phyloP scores from a whole-genome alignment of 1,284 basidiomycete genomes.

The Tilletia walkeri region DNA sequence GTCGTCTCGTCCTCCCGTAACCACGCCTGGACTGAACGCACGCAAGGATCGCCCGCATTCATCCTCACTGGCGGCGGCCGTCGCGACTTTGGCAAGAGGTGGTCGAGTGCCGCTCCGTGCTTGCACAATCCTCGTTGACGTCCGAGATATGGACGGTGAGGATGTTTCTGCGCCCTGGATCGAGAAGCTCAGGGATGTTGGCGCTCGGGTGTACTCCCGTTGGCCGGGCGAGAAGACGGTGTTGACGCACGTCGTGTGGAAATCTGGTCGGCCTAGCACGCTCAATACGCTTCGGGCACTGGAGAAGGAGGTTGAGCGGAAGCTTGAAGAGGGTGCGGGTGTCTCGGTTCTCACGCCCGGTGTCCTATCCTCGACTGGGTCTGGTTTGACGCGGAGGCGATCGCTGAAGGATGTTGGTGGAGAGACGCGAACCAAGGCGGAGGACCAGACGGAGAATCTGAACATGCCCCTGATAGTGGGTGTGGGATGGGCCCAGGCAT shows the following conservation, averaged over 20 bases:
- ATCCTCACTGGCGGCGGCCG: conserved; percentile 6
- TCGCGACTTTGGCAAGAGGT: neutral
- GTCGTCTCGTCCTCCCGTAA: neutral
- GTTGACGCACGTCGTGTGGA: conserved; percentile 48
- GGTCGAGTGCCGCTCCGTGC: conserved; percentile 33
- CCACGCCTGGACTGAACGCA: neutral
- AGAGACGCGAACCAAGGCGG: neutral
- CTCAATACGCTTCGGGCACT: conserved; percentile 34
- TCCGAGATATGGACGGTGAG: conserved; percentile 44
- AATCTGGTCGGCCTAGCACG: conserved; percentile 42
- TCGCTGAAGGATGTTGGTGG: neutral
- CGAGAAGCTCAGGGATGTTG: conserved; percentile 38
- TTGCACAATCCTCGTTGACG: conserved; percentile 43
- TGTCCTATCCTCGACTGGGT: neutral
- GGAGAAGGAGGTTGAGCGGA: conserved; percentile 27
- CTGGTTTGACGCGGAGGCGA: neutral
- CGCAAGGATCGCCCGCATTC: conserved; percentile 3
- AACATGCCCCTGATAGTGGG: conserved; percentile 41
- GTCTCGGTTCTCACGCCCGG: neutral
- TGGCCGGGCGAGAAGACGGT: conserved; percentile 18
- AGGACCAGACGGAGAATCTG: neutral
- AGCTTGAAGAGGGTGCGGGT: conserved; percentile 10
- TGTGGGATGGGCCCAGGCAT: conserved; percentile 42
- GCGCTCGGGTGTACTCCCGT: conserved; percentile 41
- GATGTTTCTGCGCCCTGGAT: conserved; percentile 42